phyloP scores from a whole-genome alignment of 495 filamentous ascomycete species.

The Podospora fimiseda region DNA sequence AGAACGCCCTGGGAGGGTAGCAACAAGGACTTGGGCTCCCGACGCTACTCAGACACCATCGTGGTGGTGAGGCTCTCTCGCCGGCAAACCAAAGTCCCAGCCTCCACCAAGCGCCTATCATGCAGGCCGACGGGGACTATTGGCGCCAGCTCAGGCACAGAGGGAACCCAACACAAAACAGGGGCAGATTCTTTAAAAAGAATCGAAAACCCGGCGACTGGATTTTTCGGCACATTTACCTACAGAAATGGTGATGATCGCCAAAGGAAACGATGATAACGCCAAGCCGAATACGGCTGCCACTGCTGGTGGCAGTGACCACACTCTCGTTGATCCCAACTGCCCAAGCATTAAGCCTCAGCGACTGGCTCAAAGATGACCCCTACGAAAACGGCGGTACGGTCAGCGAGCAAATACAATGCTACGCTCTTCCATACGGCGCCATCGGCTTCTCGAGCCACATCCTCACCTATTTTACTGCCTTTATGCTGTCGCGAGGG shows the following conservation, averaged over 20 bases:
- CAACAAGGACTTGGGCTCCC: too few relatives aligned
- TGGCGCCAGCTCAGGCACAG: not conserved
- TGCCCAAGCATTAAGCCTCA: slow-evolving; percentile 2
- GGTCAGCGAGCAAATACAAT: slow-evolving; percentile 25
- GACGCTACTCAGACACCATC: too few relatives aligned
- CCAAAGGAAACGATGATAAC: not conserved
- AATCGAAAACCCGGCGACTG: not conserved
- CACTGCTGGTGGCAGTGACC: not conserved
- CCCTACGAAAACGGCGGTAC: slow-evolving; percentile 14
- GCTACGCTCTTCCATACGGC: slow-evolving; percentile 33
- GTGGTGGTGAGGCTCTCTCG: not conserved
- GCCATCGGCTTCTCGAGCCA: slow-evolving; percentile 32
- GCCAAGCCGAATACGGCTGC: not conserved
- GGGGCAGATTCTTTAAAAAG: not conserved
- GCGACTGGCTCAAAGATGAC: slow-evolving; percentile 9
- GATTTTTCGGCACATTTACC: not conserved
- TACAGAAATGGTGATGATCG: not conserved
- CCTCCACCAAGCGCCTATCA: not conserved
- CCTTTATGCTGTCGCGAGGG: slow-evolving; percentile 17
- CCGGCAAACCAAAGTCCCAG: too few relatives aligned
- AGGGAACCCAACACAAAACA: not conserved
- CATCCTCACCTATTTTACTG: slow-evolving; percentile 30
- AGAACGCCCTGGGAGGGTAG: too few relatives aligned
- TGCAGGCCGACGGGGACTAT: not conserved
- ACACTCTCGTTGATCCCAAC: not conserved